Base-by-base conservation (phyloP, 257 asterid genomes). In the Nicotiana obtusifolia region DNA sequence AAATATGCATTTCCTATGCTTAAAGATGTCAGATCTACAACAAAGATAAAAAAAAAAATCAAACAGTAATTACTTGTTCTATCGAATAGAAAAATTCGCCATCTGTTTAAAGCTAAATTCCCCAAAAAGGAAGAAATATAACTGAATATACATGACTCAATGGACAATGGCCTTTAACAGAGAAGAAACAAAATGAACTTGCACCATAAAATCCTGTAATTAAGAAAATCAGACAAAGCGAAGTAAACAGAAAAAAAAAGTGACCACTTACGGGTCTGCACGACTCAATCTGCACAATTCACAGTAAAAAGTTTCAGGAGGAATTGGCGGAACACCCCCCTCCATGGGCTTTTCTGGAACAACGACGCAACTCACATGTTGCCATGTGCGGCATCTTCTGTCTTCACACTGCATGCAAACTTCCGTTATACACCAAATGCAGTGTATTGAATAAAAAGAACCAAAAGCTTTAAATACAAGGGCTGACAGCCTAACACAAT, bases 201-300 rank as follows among this genome's bases (percentile, higher is more conserved):
- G 60, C 60, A 71, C 19, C 15, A 19, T 71, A 71, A 22, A 31
- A 71, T 75, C 62, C 61, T 47, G 22, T 22, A 37, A 24, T 80
- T 47, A 49, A 80, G 65, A 65, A 28, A 47, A 80, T 80, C 83
- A 57, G 30, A 64, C 28, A 64, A 64, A 35, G 31, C 60, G 20
- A 80, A 49, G 53, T 26, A 24, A 80, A 22, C 82, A 61, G 28
- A 80, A 69, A 56, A 71, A 71, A 52, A 15, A 80, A 33, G 64
- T 57, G 86, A 68, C 78, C 82, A 90, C 99, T 93, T 90, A 97
- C 99, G 99, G 98, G 82, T 97, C 99, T 81, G 98, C 98, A 30
- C 93, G 93, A 78, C 77, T 90, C 83, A 97, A 88, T 87, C 99
- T 91, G 86, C 99, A 97, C 59, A 92, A 86, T 84, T 92, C 98